Evolutionary conservation across 495 filamentous ascomycete species (phyloP).

Genomic region (Aspergillus baeticus): DNA sequence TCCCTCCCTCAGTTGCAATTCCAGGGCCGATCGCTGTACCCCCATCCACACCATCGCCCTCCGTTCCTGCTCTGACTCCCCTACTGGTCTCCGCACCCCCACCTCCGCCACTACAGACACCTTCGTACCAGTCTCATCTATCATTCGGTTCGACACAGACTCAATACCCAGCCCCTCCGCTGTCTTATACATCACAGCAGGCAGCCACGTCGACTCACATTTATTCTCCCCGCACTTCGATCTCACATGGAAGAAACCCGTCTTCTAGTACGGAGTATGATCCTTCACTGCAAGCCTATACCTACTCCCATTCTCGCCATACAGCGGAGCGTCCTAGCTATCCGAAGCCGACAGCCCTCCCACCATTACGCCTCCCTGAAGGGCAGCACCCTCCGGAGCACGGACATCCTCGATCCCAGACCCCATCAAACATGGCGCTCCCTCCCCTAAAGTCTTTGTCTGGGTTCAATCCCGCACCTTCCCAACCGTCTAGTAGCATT

Average conservation of each 20-base stretch:
- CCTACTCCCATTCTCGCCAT: conserved; percentile 27
- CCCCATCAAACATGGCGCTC: conserved; percentile 21
- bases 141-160: conserved; percentile 42
- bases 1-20: not conserved
- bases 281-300: conserved; percentile 27
- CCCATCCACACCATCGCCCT: too few species aligned
- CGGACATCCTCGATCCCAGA: conserved; percentile 24
- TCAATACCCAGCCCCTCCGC: conserved; percentile 46
- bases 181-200: conserved; percentile 43
- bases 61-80: conserved; percentile 20
- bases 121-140: conserved; percentile 39
- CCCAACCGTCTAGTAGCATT: conserved; percentile 25
- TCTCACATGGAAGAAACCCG: conserved; percentile 40
- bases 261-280: conserved; percentile 39
- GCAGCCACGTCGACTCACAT: conserved; percentile 41
- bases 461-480: conserved; percentile 23
- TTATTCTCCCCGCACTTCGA: conserved; percentile 44
- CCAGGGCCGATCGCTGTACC: not conserved
- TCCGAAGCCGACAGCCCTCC: conserved; percentile 23
- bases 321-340: conserved; percentile 25
- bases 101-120: conserved; percentile 18
- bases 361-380: conserved; percentile 30
- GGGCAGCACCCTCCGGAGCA: conserved; percentile 28
- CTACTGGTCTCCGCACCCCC: conserved; percentile 21
- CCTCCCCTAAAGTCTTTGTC: conserved; percentile 25